Base-by-base conservation (phyloP, 768 basidiomycete species). In the Mycena kentingensis region DNA sequence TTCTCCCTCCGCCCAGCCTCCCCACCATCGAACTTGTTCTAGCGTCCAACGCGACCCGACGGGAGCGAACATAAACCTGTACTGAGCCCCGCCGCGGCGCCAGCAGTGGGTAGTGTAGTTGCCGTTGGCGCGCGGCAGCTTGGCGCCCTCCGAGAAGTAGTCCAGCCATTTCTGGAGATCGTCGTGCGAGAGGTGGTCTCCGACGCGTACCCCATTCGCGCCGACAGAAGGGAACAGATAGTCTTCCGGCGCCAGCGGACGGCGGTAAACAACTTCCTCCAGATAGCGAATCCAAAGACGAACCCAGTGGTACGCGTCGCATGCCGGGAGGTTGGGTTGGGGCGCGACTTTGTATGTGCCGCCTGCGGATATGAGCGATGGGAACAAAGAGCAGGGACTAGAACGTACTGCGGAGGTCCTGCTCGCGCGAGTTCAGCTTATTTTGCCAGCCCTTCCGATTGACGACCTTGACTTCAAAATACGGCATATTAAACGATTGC, bases 61-160 rank as follows among this genome's bases (percentile, higher is more conserved):
- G 1, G 68, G 72, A 2, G 71, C 70, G 58, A 60, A 70, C 64
- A 71, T 71, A 46, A 73, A 69, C 0, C 61, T 53, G 42, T 72
- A 72, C 49, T 72, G 70, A 2, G 68, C 65, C 1, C 72, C 71
- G 4, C 71, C 69, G 16, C 67, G 56, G 8, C 65, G 65, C 34
- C 68, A 70, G 35, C 63, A 69, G 44, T 72, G 70, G 6, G 71
- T 70, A 2, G 68, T 63, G 50, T 50, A 72, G 4, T 28, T 46
- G 19, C 45, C 45, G 41, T 52, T 52, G 0, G 12, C 7, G 11
- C 25, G 36, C 1, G 45, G 36, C 13, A 52, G 8, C 15, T 54
- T 50, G 0, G 49, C 51, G 21, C 68, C 58, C 1, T 15, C n/a
- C 0, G 59, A 49, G 16, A 67, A 71, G 51, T 61, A 52, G 0